Percentiles rank a stretch among this genome's conserved stretches.
These are phyloP conservation scores for Tolypocladium ovalisporum DNA, from an alignment of 2,329 filamentous ascomycete genomes.

Conservation along the genomic window DNA sequence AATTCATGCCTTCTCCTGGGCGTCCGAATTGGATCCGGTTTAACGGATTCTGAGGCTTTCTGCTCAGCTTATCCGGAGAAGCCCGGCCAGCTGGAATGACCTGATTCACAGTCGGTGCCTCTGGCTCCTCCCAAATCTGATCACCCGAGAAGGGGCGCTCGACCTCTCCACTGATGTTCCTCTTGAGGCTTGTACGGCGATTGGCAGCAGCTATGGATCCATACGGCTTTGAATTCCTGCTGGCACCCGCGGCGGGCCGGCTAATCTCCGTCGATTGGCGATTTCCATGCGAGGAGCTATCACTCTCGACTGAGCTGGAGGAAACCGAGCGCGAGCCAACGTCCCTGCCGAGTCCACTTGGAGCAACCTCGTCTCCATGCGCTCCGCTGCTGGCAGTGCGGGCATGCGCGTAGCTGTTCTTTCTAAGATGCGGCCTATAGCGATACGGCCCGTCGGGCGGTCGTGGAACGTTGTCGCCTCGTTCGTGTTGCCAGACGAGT, in stretches of 20 bases:
- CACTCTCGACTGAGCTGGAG: slow-evolving; percentile 39
- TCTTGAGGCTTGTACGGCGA: slow-evolving; percentile 54
- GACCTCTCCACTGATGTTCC: slow-evolving; percentile 60
- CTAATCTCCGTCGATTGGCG: slow-evolving; percentile 14
- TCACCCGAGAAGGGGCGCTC: slow-evolving; percentile 60
- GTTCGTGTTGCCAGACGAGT: slow-evolving; percentile 66
- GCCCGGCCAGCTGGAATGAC: slow-evolving; percentile 13
- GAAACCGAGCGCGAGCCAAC: slow-evolving; percentile 35
- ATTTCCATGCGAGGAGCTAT: slow-evolving; percentile 23
- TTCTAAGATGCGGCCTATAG: slow-evolving; percentile 59
- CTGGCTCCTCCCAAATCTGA: slow-evolving; percentile 83
- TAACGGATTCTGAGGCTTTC: slow-evolving; percentile 20
- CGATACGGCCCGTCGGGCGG: slow-evolving; percentile 53
- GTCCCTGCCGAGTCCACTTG: slow-evolving; percentile 33
- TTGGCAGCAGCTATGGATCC: slow-evolving; percentile 25
- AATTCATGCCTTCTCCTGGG: slow-evolving; percentile 24
- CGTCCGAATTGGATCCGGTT: slow-evolving; percentile 28
- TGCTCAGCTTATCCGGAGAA: slow-evolving; percentile 20
- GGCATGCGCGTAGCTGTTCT: slow-evolving; percentile 60
- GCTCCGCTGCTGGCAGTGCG: slow-evolving; percentile 48
- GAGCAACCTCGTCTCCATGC: slow-evolving; percentile 28
- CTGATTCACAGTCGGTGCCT: slow-evolving; percentile 22
- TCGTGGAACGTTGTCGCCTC: slow-evolving; percentile 35
- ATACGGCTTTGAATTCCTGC: slow-evolving; percentile 26
- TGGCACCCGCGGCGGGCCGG: slow-evolving; percentile 6